Percentiles rank a stretch among this genome's conserved stretches.
Evolutionary conservation across 352 stramenopile species (phyloP).

Genomic region (Pythium chondricola): DNA sequence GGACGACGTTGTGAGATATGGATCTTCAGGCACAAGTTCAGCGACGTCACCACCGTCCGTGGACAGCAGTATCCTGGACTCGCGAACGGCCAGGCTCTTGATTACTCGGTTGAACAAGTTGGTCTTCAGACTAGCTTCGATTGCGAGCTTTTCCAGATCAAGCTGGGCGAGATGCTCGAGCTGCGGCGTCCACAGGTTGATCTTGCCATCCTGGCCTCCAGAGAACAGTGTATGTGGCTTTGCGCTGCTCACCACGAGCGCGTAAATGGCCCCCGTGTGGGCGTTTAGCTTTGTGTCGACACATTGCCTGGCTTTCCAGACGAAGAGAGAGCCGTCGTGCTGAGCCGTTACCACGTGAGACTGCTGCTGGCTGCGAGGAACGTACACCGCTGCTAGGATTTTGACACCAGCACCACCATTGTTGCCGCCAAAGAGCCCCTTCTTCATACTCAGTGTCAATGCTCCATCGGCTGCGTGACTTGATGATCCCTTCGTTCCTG

Average conservation of each 20-base stretch:
- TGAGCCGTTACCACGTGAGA: conserved; percentile 55
- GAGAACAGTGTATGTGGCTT: conserved; percentile 55
- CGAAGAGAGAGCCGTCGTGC: conserved; percentile 58
- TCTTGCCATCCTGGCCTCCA: conserved; percentile 45
- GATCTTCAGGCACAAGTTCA: conserved; percentile 51
- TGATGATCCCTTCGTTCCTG: too few species aligned
- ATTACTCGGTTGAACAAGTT: conserved; percentile 26
- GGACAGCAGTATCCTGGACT: conserved; percentile 72
- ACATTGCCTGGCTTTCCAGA: conserved; percentile 69
- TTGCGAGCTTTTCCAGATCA: conserved; percentile 32
- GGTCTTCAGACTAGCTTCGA: neutral
- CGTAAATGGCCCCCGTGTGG: conserved; percentile 39
- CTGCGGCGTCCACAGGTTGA: conserved; percentile 51
- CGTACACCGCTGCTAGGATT: conserved; percentile 23
- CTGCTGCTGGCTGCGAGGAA: conserved; percentile 14
- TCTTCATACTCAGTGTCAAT: conserved; percentile 42
- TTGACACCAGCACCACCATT: conserved; percentile 40
- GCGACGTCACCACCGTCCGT: conserved; percentile 83
- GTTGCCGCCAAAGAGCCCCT: conserved; percentile 32
- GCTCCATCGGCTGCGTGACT: conserved; percentile 14
- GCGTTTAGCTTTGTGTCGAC: conserved; percentile 37
- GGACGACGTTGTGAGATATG: neutral
- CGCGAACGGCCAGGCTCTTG: conserved; percentile 49
- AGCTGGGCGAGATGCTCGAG: conserved; percentile 39
- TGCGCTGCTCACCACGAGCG: conserved; percentile 33